These are phyloP conservation scores for Ophiognomonia clavigignenti-juglandacearum DNA, from an alignment of 2,329 filamentous ascomycete genomes.

Conservation along the genomic window DNA sequence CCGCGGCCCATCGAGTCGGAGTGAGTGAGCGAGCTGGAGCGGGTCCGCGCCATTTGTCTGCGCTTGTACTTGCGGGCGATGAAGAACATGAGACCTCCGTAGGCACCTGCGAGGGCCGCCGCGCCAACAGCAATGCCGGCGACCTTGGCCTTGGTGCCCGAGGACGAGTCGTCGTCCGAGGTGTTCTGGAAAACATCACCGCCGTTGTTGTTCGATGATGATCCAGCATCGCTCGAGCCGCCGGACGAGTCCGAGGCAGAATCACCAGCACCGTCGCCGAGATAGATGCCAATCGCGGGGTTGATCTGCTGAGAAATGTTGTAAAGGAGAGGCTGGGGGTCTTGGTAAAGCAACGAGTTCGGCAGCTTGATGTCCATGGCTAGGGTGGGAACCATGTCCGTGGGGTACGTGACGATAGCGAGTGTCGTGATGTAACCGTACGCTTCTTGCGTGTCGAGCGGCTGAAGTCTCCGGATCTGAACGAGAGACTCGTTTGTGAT, in stretches of 20 bases:
- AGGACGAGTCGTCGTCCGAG: conserved; percentile 35
- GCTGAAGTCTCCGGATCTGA: conserved; percentile 66
- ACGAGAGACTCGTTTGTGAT: conserved; percentile 50
- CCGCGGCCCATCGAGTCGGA: conserved; percentile 52
- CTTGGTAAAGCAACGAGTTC: conserved; percentile 73
- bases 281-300: conserved; percentile 66
- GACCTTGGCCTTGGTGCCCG: conserved; percentile 58
- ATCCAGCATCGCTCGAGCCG: conserved; percentile 33
- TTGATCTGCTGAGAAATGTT: conserved; percentile 80
- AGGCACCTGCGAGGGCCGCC: conserved; percentile 74
- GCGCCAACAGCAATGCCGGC: conserved; percentile 72
- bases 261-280: conserved; percentile 38
- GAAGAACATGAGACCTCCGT: conserved; percentile 91
- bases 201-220: conserved; percentile 26
- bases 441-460: conserved; percentile 64
- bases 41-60: conserved; percentile 72
- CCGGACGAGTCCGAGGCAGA: conserved; percentile 26
- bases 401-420: conserved; percentile 59
- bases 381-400: conserved; percentile 12
- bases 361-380: conserved; percentile 48
- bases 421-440: conserved; percentile 73
- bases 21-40: conserved; percentile 66
- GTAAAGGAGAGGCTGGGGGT: conserved; percentile 54
- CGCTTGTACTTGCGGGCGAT: conserved; percentile 87
- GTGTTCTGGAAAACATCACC: conserved; percentile 29